Conservation (phyloP, 2,329 filamentous ascomycete genomes). For the Aspergillus tanneri region DNA sequence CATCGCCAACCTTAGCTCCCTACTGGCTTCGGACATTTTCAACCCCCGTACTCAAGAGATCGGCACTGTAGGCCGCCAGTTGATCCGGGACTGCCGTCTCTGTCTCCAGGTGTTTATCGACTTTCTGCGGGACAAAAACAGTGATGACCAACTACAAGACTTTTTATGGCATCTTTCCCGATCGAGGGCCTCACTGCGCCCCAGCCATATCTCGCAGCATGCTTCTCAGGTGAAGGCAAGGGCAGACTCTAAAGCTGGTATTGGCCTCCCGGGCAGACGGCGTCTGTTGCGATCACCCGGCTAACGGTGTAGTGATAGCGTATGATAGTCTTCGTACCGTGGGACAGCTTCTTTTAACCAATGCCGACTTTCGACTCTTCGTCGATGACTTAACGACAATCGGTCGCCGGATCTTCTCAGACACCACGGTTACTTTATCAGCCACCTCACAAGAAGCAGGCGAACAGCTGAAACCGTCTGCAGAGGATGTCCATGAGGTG, state of each 20-base stretch:
- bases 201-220: slow-evolving; percentile 60
- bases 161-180: slow-evolving; percentile 82
- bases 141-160: slow-evolving; percentile 81
- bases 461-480: slow-evolving; percentile 68
- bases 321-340: slow-evolving; percentile 82
- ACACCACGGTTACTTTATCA: slow-evolving; percentile 78
- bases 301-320: slow-evolving; percentile 50
- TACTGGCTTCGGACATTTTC: slow-evolving; percentile 74
- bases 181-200: slow-evolving; percentile 68
- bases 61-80: slow-evolving; percentile 71
- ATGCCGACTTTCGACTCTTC: slow-evolving; percentile 85
- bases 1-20: slow-evolving; percentile 73
- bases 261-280: neutral
- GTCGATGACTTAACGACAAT: slow-evolving; percentile 76
- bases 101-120: slow-evolving; percentile 79
- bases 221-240: slow-evolving; percentile 64
- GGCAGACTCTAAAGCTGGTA: slow-evolving; percentile 70
- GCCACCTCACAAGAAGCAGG: slow-evolving; percentile 72
- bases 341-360: slow-evolving; percentile 79
- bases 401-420: slow-evolving; percentile 79
- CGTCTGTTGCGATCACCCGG: neutral
- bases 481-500: slow-evolving; percentile 58
- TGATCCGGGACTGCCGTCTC: slow-evolving; percentile 69
- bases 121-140: slow-evolving; percentile 79
- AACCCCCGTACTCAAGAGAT: slow-evolving; percentile 73